Evolutionary conservation across 1,284 basidiomycete species (phyloP), one percentile per base, ranked within the genome.

Genomic region (Jaminaea rosea): DNA sequence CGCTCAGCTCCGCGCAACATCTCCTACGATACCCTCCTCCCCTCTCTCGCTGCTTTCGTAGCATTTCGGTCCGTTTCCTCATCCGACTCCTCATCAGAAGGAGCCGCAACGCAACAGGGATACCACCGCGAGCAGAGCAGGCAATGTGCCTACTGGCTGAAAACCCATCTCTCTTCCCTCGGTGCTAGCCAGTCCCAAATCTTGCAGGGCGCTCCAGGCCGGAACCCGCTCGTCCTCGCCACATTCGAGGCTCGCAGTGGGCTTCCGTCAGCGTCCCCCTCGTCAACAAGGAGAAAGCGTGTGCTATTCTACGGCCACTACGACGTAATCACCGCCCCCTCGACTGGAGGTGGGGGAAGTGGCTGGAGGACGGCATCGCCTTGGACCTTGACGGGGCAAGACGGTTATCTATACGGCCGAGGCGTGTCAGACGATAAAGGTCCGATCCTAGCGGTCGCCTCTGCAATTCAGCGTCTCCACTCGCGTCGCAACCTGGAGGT

Each of bases 361-460:
- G 60, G 60, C 3, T 52, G 39, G n/a, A 97, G 91, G 92, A 77
- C 80, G n/a, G 84, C 84, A 5, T 83, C 87, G 56, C 92, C 93
- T 0, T 98, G 90, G 77, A 79, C 77, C 5, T 77, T 97, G 52
- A 82, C 82, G 0, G 91, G 90, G 1, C 80, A 83, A 9, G 89
- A 96, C 67, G 93, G 93, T 0, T 93, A 91, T 69, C 79, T 97
- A 0, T 96, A 96, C 69, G 93, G 90, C 2, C 83, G 93, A 24
- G 93, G 93, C 1, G 85, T 88, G 2, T 69, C 69, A 23, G 76
- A 71, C 50, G 83, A 92, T 77, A 92, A 97, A 72, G 93, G 93
- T 0, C 93, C 94, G 0, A 86, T 94, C 44, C 80, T 97, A 53
- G 91, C 92, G 1, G 81, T 86, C 6, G 93, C 92, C 0, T 89